Evolutionary conservation across 2,329 filamentous ascomycete species (phyloP).

Genomic region (Emergomyces orientalis): DNA sequence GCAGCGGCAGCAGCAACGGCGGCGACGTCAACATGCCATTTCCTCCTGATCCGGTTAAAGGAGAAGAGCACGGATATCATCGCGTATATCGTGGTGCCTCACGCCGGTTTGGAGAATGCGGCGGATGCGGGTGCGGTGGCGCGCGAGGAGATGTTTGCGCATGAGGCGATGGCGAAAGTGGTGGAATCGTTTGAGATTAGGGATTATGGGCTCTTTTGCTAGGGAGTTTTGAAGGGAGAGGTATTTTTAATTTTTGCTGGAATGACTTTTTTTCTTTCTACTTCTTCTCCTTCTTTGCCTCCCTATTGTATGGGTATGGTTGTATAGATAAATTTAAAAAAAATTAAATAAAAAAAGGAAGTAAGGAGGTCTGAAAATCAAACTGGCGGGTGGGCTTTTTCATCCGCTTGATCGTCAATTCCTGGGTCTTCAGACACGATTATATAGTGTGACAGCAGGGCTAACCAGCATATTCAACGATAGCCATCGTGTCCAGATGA

Average conservation of each 20-base stretch:
- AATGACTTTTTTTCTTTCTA: neutral
- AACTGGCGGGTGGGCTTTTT: neutral
- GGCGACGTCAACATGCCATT: slow-evolving; percentile 50
- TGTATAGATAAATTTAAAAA: neutral
- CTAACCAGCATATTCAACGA: neutral
- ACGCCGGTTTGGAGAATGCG: slow-evolving; percentile 62
- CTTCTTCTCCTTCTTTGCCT: neutral
- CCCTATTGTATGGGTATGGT: neutral
- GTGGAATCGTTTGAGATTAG: slow-evolving; percentile 66
- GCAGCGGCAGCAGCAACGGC: neutral
- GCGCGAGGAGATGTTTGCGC: slow-evolving; percentile 50
- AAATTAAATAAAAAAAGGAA: neutral
- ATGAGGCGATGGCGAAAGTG: slow-evolving; percentile 39
- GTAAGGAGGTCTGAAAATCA: neutral
- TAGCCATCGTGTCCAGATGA: neutral
- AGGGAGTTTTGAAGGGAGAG: neutral
- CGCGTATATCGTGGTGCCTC: slow-evolving; percentile 79
- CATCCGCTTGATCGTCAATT: neutral
- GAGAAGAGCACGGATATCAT: slow-evolving; percentile 69
- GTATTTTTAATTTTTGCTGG: neutral
- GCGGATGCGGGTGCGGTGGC: slow-evolving; percentile 60
- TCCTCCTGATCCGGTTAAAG: slow-evolving; percentile 68
- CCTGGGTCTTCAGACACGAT: neutral
- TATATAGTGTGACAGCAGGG: neutral
- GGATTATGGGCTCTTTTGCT: slow-evolving; percentile 37